Base-by-base conservation (phyloP, 2,329 filamentous ascomycete genomes). In the Orbilia quercus region DNA sequence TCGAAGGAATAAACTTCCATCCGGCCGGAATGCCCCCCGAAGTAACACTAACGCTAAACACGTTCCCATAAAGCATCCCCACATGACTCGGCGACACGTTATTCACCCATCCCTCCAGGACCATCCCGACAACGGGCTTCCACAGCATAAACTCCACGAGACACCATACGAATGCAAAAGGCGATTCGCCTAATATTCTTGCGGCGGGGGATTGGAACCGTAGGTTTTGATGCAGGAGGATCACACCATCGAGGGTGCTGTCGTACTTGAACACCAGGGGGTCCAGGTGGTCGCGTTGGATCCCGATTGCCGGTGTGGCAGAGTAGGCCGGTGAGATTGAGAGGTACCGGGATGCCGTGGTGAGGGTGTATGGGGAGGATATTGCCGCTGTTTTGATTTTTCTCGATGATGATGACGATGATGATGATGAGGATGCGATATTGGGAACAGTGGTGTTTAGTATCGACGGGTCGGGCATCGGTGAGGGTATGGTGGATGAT, bases 31-130 rank as follows among this genome's bases (percentile, higher is more conserved):
- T 83, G 18, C 70, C 70, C 48, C 94, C 90, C 55, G 44, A 34
- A 4, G 48, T 60, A 71, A 99, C 91, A 45, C 90, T 91, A 0
- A 94, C 91, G 77, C 95, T 96, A 84, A 98, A 98, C 76, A 92
- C 87, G 80, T 94, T 94, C 82, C 92, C 93, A 80, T 92, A 95
- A 9, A 96, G 88, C 1, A 97, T 86, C 18, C 94, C 93, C 5
- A 99, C 85, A 79, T 97, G 92, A 5, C 91, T 92, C 77, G 95
- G 91, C 51, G 90, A 94, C 79, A 96, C 91, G 28, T 97, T 84
- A 78, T 94, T 95, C 64, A 97, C 86, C 76, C 85, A 89, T 9
- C 92, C 95, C 76, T 93, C 89, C 79, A 98, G 85, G 81, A 86
- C 88, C 7, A 88, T 87, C 36, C 91, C 91, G 48, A 87, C 86